Evolutionary conservation across 768 basidiomycete species (phyloP), one percentile per base, ranked within the genome.

Genomic region (Panaeolus cyanescens): DNA sequence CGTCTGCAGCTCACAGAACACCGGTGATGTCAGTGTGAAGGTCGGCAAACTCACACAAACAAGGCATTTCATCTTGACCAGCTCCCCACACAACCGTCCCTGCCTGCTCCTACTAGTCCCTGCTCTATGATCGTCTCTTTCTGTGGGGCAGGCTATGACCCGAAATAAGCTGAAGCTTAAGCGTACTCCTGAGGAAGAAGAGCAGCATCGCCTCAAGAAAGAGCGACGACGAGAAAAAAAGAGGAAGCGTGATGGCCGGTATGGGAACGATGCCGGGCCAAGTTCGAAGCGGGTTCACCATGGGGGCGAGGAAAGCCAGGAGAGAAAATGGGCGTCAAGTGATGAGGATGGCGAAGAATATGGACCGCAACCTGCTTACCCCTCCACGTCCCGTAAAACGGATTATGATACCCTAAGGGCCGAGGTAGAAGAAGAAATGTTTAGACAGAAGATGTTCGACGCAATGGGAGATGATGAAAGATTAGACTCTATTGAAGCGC

Each of bases 391-490:
- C 20, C 64, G 67, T 30, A 77, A 78, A 58, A 71, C 72, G 25
- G 82, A 83, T 70, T 77, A 80, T 63, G 86, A 86, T 20, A 67
- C 77, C 33, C 75, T 86, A 8, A 74, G 72, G 25, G 82, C 82
- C 0, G 83, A 87, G 60, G 63, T 85, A 31, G 91, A 93, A 62
- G 89, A 92, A 55, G 72, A 78, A 59, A 75, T 75, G 30, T 95
- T 93, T 71, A 78, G 83, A 40, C 88, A 90, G 65, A 93, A 87
- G 75, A 80, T 94, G 78, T 85, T 85, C 65, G 85, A 81, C 45
- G 90, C 89, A 9, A 77, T 90, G 67, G 88, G 80, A 45, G 90
- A 92, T 31, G 92, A 94, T 62, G 87, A 89, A 60, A 78, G 85
- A 39, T 70, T 91, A 32, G 88, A 90, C 62, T 78, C 78, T 2